phyloP scores from a whole-genome alignment of 2,329 filamentous ascomycete species.

The Stachybotrys elegans region DNA sequence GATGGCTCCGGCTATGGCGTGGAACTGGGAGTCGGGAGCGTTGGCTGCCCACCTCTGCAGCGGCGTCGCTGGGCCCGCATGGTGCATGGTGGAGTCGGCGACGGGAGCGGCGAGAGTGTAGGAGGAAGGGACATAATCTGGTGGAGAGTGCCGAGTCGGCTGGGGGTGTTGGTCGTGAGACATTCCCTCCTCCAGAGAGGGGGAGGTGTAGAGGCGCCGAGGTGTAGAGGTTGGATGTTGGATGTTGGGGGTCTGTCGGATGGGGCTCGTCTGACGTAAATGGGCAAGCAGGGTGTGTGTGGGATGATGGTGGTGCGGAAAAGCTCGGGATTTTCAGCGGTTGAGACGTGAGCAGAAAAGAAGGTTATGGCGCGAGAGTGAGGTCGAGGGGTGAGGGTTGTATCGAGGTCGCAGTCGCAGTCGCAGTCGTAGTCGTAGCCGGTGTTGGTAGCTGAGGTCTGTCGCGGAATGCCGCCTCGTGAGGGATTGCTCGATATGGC shows the following conservation, averaged over 20 bases:
- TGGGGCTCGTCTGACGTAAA: slow-evolving; percentile 4
- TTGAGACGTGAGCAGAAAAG: too few relatives aligned
- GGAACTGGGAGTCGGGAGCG: slow-evolving; percentile 62
- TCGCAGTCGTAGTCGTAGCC: too few relatives aligned
- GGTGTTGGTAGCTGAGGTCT: too few relatives aligned
- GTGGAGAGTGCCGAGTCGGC: slow-evolving; percentile 22
- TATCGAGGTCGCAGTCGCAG: too few relatives aligned
- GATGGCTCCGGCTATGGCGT: slow-evolving; percentile 79
- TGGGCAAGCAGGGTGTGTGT: too few relatives aligned
- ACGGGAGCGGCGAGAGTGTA: slow-evolving; percentile 27
- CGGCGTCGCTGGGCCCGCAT: slow-evolving; percentile 28
- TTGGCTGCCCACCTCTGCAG: slow-evolving; percentile 51
- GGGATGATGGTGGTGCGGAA: neutral
- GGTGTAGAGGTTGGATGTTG: neutral
- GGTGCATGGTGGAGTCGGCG: slow-evolving; percentile 26
- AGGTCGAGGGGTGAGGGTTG: too few relatives aligned
- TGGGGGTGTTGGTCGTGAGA: slow-evolving; percentile 44
- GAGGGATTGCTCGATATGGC: too few relatives aligned
- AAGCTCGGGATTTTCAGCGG: neutral
- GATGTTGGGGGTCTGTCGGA: neutral
- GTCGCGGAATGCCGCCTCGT: too few relatives aligned
- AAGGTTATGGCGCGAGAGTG: too few relatives aligned
- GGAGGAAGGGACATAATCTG: slow-evolving; percentile 31
- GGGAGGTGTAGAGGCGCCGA: neutral
- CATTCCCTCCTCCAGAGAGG: slow-evolving; percentile 32